phyloP scores from a whole-genome alignment of 2,329 filamentous ascomycete genomes.

The Annulohypoxylon truncatum region DNA sequence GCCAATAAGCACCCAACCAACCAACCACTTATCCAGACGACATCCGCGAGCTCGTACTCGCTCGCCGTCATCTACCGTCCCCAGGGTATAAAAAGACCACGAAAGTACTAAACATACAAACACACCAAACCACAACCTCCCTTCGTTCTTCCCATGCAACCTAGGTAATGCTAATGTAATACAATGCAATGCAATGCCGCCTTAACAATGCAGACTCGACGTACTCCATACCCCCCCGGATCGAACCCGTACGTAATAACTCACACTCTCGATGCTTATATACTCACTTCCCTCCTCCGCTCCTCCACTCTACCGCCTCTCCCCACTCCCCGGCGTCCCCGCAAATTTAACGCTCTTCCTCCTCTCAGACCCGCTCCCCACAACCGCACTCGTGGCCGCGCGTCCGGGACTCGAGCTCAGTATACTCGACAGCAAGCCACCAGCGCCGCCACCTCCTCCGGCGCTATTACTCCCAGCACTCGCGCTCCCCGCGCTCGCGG shows the following conservation, averaged over 20 bases:
- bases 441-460: conserved; percentile 18
- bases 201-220: background rate
- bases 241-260: background rate
- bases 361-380: conserved; percentile 58
- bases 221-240: background rate
- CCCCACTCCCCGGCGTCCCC: conserved; percentile 52
- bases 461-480: conserved; percentile 35
- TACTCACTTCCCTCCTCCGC: background rate
- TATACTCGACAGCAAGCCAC: conserved; percentile 59
- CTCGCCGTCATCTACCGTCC: conserved; percentile 4
- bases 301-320: conserved; percentile 44
- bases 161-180: background rate
- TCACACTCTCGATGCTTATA: background rate
- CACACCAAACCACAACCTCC: background rate
- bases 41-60: background rate
- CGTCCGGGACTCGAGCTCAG: conserved; percentile 64
- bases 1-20: too few species aligned
- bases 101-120: too few species aligned
- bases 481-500: conserved; percentile 16
- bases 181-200: background rate
- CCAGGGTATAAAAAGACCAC: conserved; percentile 11
- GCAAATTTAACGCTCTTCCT: conserved; percentile 75
- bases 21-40: background rate
- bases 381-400: conserved; percentile 1
- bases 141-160: background rate